Percentiles rank a stretch among this genome's conserved stretches.
These are phyloP conservation scores for Stylonectria norvegica DNA, from an alignment of 2,329 filamentous ascomycete genomes.

Conservation along the genomic window DNA sequence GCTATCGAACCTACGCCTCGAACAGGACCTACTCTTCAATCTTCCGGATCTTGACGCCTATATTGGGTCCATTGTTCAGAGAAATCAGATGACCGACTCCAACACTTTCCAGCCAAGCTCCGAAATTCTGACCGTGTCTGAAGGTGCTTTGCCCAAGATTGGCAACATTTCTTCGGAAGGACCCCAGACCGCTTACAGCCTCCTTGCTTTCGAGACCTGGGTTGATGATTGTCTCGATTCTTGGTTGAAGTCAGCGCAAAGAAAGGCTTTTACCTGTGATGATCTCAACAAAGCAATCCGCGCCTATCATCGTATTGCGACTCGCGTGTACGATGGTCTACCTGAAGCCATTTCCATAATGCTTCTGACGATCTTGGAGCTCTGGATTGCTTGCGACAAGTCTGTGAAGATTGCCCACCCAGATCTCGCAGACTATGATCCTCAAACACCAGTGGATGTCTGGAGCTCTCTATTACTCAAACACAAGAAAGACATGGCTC, in stretches of 20 bases:
- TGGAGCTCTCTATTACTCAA: slow-evolving; percentile 47
- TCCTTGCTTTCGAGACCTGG: slow-evolving; percentile 45
- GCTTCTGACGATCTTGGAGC: slow-evolving; percentile 50
- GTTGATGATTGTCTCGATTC: slow-evolving; percentile 17
- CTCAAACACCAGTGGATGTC: slow-evolving; percentile 38
- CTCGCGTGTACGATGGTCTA: slow-evolving; percentile 32
- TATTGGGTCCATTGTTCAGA: not conserved
- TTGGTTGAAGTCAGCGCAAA: slow-evolving; percentile 15
- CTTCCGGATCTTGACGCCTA: not conserved
- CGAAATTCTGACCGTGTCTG: not conserved
- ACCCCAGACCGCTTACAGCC: not conserved
- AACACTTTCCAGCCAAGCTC: not conserved
- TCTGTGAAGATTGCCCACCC: slow-evolving; percentile 37
- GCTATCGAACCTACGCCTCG: not conserved
- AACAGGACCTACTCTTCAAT: not conserved
- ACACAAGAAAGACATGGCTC: slow-evolving; percentile 40
- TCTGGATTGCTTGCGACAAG: slow-evolving; percentile 56
- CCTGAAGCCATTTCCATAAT: slow-evolving; percentile 48
- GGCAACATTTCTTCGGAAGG: not conserved
- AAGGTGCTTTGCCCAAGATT: not conserved
- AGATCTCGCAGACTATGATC: slow-evolving; percentile 44
- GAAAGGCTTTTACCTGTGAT: not conserved
- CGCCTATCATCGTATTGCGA: slow-evolving; percentile 31
- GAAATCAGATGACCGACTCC: not conserved
- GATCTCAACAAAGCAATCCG: slow-evolving; percentile 28